Base-by-base conservation (phyloP, 352 stramenopile species). In the Globisporangium spiculum region DNA sequence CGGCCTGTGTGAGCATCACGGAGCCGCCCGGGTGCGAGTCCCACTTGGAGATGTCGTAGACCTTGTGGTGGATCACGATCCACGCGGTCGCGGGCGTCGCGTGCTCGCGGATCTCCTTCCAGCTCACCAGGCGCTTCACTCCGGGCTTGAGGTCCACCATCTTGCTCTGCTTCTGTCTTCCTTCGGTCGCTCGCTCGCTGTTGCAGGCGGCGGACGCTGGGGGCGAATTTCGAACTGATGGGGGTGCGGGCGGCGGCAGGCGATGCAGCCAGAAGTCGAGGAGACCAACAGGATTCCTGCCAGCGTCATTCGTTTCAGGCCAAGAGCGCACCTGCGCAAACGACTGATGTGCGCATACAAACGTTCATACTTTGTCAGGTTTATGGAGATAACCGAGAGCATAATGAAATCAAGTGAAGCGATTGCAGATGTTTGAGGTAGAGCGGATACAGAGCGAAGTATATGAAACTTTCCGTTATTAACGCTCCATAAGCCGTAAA, bases 1-100 rank as follows among this genome's bases (percentile, higher is more conserved):
- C 97, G 1, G 97, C 97, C 74, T 99, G 94, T 30, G 97, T 99
- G 71, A 99, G 98, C 76, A 99, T 97, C 66, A 99, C 94, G 84
- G 83, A 92, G 65, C 90, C 90, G 48, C 90, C 90, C 54, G 91
- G 90, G 68, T 97, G 90, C 56, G 76, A 77, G 66, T 95, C 80
- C 75, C 90, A 93, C 69, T 92, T 87, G 66, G 82, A 94, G 60
- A 97, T 83, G 76, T 97, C 90, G 78, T 96, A 97, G 27, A 97
- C 90, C 75, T 97, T 96, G 79, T 94, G 81, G 78, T 96, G 84
- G 72, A 97, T 95, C 46, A 96, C 87, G 68, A 97, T 89, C 90
- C 90, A 97, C 67, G 88, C 88, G 52, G 83, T 89, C 36, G 80
- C 77, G 60, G 83, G 83, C 63, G 76, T 84, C 46, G 86, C 84